Evolutionary conservation across 2,329 filamentous ascomycete genomes (phyloP).

Genomic region (Ophiostoma australiae): DNA sequence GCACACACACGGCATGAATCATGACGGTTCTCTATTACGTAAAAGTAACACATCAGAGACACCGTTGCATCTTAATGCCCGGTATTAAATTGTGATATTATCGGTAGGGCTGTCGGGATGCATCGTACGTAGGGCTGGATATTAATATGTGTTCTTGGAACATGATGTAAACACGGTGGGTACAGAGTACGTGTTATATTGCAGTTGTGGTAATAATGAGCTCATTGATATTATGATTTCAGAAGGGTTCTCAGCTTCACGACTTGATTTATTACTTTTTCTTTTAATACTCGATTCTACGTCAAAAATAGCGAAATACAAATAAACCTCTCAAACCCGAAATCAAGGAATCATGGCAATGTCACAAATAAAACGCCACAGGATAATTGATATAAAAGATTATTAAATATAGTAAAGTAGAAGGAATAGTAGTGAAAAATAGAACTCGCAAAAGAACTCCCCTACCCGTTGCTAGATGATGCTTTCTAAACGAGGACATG

Average conservation of each 20-base stretch:
- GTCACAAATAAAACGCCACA: not conserved
- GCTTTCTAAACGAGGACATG: slow-evolving; percentile 15
- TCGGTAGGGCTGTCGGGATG: not conserved
- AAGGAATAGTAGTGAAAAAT: slow-evolving; percentile 1
- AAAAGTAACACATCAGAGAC: not conserved
- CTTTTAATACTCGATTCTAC: not conserved
- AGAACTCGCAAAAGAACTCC: not conserved
- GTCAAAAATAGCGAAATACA: not conserved
- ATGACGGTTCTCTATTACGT: not conserved
- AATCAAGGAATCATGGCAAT: not conserved
- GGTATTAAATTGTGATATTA: not conserved
- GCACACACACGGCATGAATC: not conserved
- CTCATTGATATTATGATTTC: not conserved
- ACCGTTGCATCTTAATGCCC: not conserved
- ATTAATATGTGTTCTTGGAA: not conserved
- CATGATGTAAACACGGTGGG: not conserved
- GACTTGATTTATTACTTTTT: too few relatives aligned
- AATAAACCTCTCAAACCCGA: not conserved
- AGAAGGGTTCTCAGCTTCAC: too few relatives aligned
- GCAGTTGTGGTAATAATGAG: not conserved
- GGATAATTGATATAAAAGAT: not conserved
- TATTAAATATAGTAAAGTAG: slow-evolving; percentile 10
- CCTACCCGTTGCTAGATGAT: slow-evolving; percentile 13
- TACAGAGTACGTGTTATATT: not conserved
- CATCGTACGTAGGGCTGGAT: not conserved